Evolutionary conservation across 495 filamentous ascomycete genomes (phyloP), one percentile per base, ranked within the genome.

Genomic region (Endocarpon pusillum): DNA sequence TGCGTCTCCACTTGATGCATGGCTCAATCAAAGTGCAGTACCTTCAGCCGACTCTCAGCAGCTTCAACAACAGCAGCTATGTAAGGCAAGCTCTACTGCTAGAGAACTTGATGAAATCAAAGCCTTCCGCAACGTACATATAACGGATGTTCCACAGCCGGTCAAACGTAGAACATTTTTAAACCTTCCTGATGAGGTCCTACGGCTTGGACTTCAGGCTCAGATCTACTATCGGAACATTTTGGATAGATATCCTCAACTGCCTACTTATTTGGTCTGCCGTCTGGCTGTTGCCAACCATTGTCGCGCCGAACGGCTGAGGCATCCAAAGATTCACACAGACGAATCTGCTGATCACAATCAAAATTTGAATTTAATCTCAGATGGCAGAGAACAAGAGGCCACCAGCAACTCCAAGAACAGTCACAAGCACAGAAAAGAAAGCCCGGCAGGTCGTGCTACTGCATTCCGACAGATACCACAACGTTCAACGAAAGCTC

Each of bases 11-110:
- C 32, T 43, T n/a, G 35, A 38, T 5, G 26, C 43, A 14, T 46
- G 43, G 43, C 40, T 46, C 1, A 46, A 46, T 34, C 40, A 46
- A 40, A 39, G 39, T 21, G 43, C 43, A 19, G 5, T 43, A 8
- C 43, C 43, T 23, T 42, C 35, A n/a, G 28, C 30, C 4, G 25
- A 18, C n/a, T n/a, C 23, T 7, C 16, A 15, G 19, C 11, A 27
- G 11, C 17, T 25, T 14, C 17, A 6, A 33, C 5, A 1, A 6
- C 5, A 16, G 6, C 16, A 24, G 15, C 14, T n/a, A 1, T 20
- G 15, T 4, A 20, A 36, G 5, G 19, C 25, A 28, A 32, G 38
- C 15, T 2, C 19, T 3, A 2, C 40, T n/a, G 26, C 22, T 16
- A 34, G 36, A 37, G 43, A 46, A 19, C 22, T n/a, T 1, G 36